A percentile compares a stretch with the other conserved stretches of the same genome.
Conservation (phyloP, 2,329 filamentous ascomycete species). For the Ascochyta lentis region DNA sequence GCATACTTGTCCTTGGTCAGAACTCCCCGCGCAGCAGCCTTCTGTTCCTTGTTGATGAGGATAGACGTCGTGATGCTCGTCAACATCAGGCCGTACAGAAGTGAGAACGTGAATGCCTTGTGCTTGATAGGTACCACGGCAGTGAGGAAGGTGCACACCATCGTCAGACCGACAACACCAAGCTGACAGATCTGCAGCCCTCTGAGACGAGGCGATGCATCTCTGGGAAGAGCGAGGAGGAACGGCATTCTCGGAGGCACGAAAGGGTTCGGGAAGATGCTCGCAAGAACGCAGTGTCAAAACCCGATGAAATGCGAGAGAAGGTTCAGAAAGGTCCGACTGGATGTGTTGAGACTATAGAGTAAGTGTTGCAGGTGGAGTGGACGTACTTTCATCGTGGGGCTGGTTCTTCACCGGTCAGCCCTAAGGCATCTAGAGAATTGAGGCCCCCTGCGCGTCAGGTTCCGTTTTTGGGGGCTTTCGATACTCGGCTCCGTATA, state of each 20-base stretch:
- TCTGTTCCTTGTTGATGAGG: slow-evolving; percentile 29
- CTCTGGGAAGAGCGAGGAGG: slow-evolving; percentile 6
- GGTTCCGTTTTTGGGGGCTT: slow-evolving; percentile 4
- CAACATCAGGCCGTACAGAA: slow-evolving; percentile 31
- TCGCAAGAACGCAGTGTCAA: not conserved
- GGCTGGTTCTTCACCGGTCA: slow-evolving; percentile 31
- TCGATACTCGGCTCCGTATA: slow-evolving; percentile 10
- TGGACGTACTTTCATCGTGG: slow-evolving; percentile 21
- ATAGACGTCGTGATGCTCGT: slow-evolving; percentile 28
- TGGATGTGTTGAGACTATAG: not conserved
- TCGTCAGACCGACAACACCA: slow-evolving; percentile 20
- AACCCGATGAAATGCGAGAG: not conserved
- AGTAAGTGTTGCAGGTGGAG: not conserved
- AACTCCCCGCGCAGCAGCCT: slow-evolving; percentile 21
- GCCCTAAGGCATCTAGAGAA: slow-evolving; percentile 10
- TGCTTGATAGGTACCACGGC: slow-evolving; percentile 27
- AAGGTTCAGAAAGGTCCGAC: not conserved
- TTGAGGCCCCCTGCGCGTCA: slow-evolving; percentile 14
- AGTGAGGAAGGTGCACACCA: slow-evolving; percentile 24
- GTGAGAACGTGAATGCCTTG: slow-evolving; percentile 33
- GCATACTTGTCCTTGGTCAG: slow-evolving; percentile 32
- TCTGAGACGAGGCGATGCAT: slow-evolving; percentile 28
- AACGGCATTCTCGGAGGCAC: slow-evolving; percentile 12
- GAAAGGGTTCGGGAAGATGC: not conserved
- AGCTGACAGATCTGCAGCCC: slow-evolving; percentile 29